These are phyloP conservation scores for Potentilla sterilis DNA, from an alignment of 306 rosid genomes.

Conservation along the genomic window DNA sequence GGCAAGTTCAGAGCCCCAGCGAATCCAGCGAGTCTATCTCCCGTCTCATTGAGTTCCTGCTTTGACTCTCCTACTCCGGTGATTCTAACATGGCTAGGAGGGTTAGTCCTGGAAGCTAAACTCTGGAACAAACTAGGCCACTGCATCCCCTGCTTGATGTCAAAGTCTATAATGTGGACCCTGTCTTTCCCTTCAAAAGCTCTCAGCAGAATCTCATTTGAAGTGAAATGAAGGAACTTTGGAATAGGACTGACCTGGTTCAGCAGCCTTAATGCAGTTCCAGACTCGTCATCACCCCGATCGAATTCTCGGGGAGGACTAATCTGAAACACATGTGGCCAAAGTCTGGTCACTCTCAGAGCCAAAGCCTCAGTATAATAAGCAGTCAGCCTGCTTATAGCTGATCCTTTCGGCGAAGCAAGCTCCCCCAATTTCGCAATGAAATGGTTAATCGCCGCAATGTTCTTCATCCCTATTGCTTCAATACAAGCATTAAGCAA, in stretches of 20 bases:
- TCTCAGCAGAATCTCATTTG: conserved; percentile 79
- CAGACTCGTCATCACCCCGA: conserved; percentile 69
- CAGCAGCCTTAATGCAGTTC: conserved; percentile 64
- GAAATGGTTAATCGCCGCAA: conserved; percentile 60
- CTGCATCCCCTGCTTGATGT: conserved; percentile 88
- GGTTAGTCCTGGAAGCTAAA: conserved; percentile 69
- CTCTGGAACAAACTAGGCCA: conserved; percentile 98
- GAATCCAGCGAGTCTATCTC: conserved; percentile 82
- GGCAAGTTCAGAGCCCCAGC: conserved; percentile 81
- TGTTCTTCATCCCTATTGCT: conserved; percentile 69
- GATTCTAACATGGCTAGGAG: conserved; percentile 87
- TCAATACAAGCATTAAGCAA: conserved; percentile 76
- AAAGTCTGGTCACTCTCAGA: conserved; percentile 65
- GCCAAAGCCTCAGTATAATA: conserved; percentile 91
- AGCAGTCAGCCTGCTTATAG: conserved; percentile 68
- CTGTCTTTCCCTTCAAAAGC: conserved; percentile 96
- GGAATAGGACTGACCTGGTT: conserved; percentile 86
- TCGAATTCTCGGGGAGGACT: conserved; percentile 72
- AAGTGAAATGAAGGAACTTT: conserved; percentile 85
- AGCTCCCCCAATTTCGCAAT: conserved; percentile 75
- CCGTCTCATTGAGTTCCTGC: conserved; percentile 87
- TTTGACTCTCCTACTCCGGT: conserved; percentile 92
- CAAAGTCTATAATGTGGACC: conserved; percentile 95
- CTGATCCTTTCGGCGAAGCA: conserved; percentile 66
- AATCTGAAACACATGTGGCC: conserved; percentile 87